A percentile compares a stretch with the other conserved stretches of the same genome.
These are phyloP conservation scores for Fonsecaea multimorphosa DNA, from an alignment of 2,329 filamentous ascomycete genomes.

Conservation along the genomic window DNA sequence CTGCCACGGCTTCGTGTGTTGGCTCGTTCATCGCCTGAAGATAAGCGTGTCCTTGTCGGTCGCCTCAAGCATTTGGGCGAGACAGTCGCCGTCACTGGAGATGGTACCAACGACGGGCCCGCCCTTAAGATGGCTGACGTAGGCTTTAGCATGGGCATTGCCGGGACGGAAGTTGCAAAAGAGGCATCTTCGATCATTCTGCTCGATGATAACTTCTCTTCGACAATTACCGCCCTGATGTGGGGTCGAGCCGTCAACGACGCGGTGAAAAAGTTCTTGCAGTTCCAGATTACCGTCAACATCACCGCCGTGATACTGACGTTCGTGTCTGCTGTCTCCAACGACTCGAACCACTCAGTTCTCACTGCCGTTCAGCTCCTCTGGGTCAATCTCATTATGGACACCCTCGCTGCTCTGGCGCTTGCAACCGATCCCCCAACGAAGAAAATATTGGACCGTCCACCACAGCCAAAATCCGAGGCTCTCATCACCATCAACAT, in stretches of 20 bases:
- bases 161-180: constrained; percentile 71
- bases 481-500: constrained; percentile 85
- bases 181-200: constrained; percentile 72
- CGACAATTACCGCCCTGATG: constrained; percentile 70
- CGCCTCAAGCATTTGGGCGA: constrained; percentile 68
- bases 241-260: constrained; percentile 75
- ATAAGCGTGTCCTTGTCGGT: constrained; percentile 69
- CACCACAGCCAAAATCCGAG: constrained; percentile 75
- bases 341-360: constrained; percentile 71
- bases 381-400: constrained; percentile 98
- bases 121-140: constrained; percentile 70
- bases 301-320: constrained; percentile 87
- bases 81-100: constrained; percentile 68
- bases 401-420: constrained; percentile 87
- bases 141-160: constrained; percentile 72
- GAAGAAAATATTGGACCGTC: constrained; percentile 78
- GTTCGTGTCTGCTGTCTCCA: constrained; percentile 84
- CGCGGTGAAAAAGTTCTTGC: constrained; percentile 70
- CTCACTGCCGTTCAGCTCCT: constrained; percentile 88
- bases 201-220: constrained; percentile 69
- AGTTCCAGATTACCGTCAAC: constrained; percentile 77
- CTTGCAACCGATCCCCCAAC: constrained; percentile 90
- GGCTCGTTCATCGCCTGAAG: constrained; percentile 69
- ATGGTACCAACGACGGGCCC: constrained; percentile 71
- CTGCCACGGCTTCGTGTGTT: constrained; percentile 68